Conservation (phyloP, 1,284 basidiomycete species). For the Ustilago crameri region DNA sequence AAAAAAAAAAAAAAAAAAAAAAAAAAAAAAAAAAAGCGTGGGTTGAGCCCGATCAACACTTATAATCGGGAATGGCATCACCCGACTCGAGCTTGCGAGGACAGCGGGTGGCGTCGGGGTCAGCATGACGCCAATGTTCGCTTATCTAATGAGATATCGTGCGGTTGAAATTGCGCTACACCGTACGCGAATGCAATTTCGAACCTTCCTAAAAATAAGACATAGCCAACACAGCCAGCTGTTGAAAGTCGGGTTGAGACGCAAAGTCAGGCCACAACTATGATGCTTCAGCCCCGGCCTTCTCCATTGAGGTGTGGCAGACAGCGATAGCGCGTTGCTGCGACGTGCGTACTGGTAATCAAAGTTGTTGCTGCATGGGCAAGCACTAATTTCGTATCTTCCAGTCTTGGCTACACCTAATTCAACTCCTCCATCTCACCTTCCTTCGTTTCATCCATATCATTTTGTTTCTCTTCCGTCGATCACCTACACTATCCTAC, state of each 20-base stretch:
- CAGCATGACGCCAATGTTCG: background rate
- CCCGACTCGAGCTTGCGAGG: too few species aligned
- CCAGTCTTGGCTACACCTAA: background rate
- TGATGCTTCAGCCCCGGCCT: slow-evolving; percentile 1
- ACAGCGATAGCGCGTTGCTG: background rate
- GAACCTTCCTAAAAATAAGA: slow-evolving; percentile 21
- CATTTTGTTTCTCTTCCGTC: too few species aligned
- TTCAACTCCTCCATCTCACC: slow-evolving; percentile 1
- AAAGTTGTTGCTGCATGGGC: slow-evolving; percentile 8
- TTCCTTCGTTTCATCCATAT: background rate
- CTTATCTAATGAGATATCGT: background rate
- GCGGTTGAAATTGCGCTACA: background rate
- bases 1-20: too few species aligned
- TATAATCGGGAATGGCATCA: too few species aligned
- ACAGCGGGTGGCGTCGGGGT: too few species aligned
- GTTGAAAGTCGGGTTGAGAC: background rate
- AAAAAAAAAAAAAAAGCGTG: too few species aligned
- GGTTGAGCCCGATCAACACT: too few species aligned
- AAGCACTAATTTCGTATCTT: slow-evolving; percentile 18
- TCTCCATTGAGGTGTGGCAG: background rate
- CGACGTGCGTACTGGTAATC: background rate
- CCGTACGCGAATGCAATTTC: background rate
- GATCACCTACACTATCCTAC: background rate
- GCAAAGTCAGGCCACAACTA: slow-evolving; percentile 14
- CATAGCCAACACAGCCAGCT: slow-evolving; percentile 6